Percentiles rank a stretch among this genome's conserved stretches.
Evolutionary conservation across 352 stramenopile genomes (phyloP).

Genomic region (Phytopythium montanum): DNA sequence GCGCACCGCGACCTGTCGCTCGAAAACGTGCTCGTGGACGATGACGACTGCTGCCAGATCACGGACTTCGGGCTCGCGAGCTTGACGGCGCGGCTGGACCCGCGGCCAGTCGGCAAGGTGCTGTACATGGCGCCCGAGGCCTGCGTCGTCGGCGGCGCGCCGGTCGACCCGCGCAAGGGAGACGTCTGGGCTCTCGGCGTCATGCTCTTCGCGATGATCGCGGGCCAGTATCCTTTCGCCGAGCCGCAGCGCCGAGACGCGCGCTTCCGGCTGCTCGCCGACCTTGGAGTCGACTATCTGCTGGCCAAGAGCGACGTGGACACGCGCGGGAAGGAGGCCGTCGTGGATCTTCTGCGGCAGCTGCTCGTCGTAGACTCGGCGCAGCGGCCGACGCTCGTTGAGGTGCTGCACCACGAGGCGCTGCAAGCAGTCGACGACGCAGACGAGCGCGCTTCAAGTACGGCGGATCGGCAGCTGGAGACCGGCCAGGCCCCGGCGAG

Average conservation of each 20-base stretch:
- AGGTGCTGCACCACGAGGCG: constrained; percentile 39
- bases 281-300: constrained; percentile 62
- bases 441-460: not conserved
- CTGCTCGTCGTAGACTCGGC: constrained; percentile 50
- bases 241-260: constrained; percentile 49
- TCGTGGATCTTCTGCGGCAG: constrained; percentile 50
- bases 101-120: constrained; percentile 62
- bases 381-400: constrained; percentile 33
- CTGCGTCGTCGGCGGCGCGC: constrained; percentile 17
- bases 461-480: not conserved
- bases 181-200: constrained; percentile 83
- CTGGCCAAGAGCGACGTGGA: constrained; percentile 67
- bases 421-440: constrained; percentile 11
- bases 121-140: constrained; percentile 82
- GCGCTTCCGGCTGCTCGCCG: constrained; percentile 50
- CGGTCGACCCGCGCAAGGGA: constrained; percentile 57
- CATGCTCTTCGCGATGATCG: constrained; percentile 75
- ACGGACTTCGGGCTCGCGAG: constrained; percentile 79
- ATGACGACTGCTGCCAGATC: constrained; percentile 62
- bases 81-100: constrained; percentile 17
- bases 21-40: constrained; percentile 80
- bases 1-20: constrained; percentile 80
- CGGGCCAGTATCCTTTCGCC: constrained; percentile 57
- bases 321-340: constrained; percentile 22
- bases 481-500: not conserved